phyloP scores from a whole-genome alignment of 2,329 filamentous ascomycete genomes.

The Epicoccum nigrum region DNA sequence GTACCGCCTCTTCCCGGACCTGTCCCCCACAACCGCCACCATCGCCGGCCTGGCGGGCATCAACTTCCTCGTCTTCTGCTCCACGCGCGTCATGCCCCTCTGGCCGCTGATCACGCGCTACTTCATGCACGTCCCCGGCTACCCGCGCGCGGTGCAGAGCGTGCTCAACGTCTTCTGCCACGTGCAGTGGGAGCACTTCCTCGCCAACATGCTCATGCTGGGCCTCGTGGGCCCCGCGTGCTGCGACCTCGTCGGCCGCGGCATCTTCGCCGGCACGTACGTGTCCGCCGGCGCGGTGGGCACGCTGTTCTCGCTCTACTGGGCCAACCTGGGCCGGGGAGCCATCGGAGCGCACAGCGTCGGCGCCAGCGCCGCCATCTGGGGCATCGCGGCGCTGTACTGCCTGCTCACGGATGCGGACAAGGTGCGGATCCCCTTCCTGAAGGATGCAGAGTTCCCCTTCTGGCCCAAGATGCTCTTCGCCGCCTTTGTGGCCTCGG shows the following conservation, averaged over 20 bases:
- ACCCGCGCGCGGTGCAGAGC: conserved; percentile 66
- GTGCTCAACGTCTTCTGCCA: conserved; percentile 74
- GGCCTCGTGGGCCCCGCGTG: conserved; percentile 66
- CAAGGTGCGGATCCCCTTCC: conserved; percentile 37
- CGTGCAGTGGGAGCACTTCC: conserved; percentile 62
- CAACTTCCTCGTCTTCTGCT: conserved; percentile 63
- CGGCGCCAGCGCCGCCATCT: conserved; percentile 44
- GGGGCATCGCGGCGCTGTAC: conserved; percentile 40
- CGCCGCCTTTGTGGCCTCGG: conserved; percentile 31
- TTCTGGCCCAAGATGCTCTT: conserved; percentile 44
- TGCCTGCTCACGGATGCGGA: conserved; percentile 42
- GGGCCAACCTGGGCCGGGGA: conserved; percentile 41
- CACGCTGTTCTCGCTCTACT: conserved; percentile 38
- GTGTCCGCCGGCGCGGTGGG: conserved; percentile 43
- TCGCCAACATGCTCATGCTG: conserved; percentile 69
- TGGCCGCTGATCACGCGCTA: conserved; percentile 73
- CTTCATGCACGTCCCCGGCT: conserved; percentile 52
- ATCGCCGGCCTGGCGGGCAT: conserved; percentile 65
- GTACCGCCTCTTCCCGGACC: conserved; percentile 43
- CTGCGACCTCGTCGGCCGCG: conserved; percentile 45
- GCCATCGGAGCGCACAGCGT: conserved; percentile 37
- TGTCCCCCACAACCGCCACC: conserved; percentile 51
- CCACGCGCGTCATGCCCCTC: conserved; percentile 68
- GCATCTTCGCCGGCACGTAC: conserved; percentile 45
- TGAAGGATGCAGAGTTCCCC: conserved; percentile 31